Evolutionary conservation across 1,139 yeast species (phyloP).

Genomic region (Pichia sp.): DNA sequence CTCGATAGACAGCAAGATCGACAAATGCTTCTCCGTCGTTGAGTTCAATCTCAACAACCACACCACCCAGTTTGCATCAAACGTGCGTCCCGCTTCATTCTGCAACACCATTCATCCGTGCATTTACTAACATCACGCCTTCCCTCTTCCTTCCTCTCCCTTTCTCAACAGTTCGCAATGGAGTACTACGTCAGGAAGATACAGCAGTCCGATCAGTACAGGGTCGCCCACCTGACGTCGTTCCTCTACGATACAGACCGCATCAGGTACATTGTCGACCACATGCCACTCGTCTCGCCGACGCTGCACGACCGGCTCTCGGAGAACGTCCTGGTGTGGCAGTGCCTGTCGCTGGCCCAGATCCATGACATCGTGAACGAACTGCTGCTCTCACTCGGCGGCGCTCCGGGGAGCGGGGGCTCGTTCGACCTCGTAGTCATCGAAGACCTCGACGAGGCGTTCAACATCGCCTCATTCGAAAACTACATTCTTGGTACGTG

Average conservation of each 20-base stretch:
- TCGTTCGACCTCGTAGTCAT: constrained; percentile 20
- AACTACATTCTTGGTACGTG: constrained; percentile 27
- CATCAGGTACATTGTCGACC: neutral
- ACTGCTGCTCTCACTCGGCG: neutral
- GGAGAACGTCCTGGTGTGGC: neutral
- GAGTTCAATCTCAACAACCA: neutral
- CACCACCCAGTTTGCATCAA: constrained; percentile 2
- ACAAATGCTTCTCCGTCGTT: neutral
- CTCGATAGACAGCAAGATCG: neutral
- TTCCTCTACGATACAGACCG: constrained; percentile 16
- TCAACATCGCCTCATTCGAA: constrained; percentile 25
- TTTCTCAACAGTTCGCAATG: constrained; percentile 19
- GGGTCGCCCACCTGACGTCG: constrained; percentile 20
- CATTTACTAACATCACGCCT: neutral
- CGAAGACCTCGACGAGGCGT: constrained; percentile 29
- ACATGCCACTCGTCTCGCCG: neutral
- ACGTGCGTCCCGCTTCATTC: neutral
- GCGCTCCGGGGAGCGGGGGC: neutral
- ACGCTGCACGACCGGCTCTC: neutral
- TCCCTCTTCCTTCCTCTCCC: too few relatives aligned
- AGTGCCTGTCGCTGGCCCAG: constrained; percentile 2
- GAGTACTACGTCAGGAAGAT: constrained; percentile 19
- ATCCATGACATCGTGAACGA: neutral
- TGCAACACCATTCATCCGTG: neutral
- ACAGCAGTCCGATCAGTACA: constrained; percentile 1